Base-by-base conservation (phyloP, 2,329 filamentous ascomycete genomes). In the Trichophyton benhamiae region DNA sequence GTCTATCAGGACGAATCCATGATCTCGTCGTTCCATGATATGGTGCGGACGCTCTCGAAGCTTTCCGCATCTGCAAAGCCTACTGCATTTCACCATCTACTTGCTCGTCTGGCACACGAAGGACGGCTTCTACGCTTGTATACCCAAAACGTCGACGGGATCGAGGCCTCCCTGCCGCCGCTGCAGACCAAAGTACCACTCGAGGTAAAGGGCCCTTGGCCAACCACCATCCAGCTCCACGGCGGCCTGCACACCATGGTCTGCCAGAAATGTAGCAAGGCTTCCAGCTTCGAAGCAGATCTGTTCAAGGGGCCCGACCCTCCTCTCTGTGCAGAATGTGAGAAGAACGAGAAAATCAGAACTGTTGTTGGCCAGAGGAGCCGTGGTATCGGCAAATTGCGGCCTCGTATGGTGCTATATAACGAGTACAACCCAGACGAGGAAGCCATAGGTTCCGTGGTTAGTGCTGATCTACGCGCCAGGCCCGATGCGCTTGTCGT, bases 381-480 rank as follows among this genome's bases (percentile, higher is more conserved):
- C 70, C 94, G 96, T 70, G 94, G 94, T 1, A 88, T 99, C 68
- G 94, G 94, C 48, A 85, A 89, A 64, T 78, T 99, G 65, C 85
- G 94, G 22, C 94, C 94, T 22, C 84, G 94, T 62, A 96, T 99
- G 78, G 92, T 97, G 3, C 81, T 99, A 8, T 99, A 99, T 78
- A 96, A 97, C 72, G 94, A 99, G 73, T 87, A 89, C 72, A 96
- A 97, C 71, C 94, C 94, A 0, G 94, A 99, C 66, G 90, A 94
- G 67, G 92, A 96, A 67, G 92, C 94, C 13, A 99, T 99, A 72
- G 91, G 92, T 49, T 89, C 89, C 22, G 91, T 96, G 46, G 90
- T 91, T 59, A 85, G 85, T 66, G 87, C 91, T 3, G 94, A 99
- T 72, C 78, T 97, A 62, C 87, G 90, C 63, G 83, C 87, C 48